These are phyloP conservation scores for Funneliformis geosporum DNA, from an alignment of 192 early-diverging fungal genomes.

Conservation along the genomic window DNA sequence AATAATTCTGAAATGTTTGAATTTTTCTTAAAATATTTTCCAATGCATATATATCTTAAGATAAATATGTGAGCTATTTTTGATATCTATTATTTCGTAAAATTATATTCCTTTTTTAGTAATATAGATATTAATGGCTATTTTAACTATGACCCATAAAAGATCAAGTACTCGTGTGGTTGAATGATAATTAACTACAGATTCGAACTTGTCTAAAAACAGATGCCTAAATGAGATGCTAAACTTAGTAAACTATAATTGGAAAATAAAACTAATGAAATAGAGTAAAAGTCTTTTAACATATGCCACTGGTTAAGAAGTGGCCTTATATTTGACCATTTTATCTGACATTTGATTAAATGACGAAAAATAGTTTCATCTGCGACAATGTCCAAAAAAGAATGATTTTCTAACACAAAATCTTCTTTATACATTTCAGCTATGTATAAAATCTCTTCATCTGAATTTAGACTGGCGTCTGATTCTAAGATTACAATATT, in stretches of 20 bases:
- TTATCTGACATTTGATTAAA: too few relatives aligned
- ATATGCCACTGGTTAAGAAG: too few relatives aligned
- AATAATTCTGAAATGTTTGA: too few relatives aligned
- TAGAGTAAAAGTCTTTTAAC: too few relatives aligned
- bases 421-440: too few relatives aligned
- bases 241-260: background rate
- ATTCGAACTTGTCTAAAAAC: conserved; percentile 27
- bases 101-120: background rate
- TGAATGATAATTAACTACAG: background rate
- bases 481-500: conserved; percentile 11
- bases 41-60: background rate
- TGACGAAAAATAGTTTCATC: background rate
- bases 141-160: too few relatives aligned
- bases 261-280: background rate
- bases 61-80: background rate
- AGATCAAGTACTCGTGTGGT: too few relatives aligned
- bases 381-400: background rate
- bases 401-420: background rate
- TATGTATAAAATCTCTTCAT: background rate
- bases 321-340: too few relatives aligned
- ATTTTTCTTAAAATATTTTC: too few relatives aligned
- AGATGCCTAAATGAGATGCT: background rate
- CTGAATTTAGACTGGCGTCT: background rate
- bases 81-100: background rate
- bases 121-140: too few relatives aligned